Evolutionary conservation across 2,329 filamentous ascomycete species (phyloP).

Genomic region (Fusarium agapanthi): DNA sequence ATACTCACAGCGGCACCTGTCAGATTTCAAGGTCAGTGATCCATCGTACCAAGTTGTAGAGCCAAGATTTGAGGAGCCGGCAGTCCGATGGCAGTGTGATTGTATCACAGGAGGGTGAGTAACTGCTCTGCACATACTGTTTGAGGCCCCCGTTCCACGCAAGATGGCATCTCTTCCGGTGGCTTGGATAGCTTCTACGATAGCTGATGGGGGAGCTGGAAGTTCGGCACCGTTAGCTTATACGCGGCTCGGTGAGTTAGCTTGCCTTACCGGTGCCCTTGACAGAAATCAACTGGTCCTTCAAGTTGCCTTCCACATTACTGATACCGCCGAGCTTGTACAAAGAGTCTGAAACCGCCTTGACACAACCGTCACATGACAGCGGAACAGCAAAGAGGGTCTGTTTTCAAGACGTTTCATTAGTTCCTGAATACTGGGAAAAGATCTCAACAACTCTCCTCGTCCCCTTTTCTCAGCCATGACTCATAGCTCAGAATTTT

Average conservation of each 20-base stretch:
- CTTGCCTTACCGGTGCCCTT: constrained; percentile 76
- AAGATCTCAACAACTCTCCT: constrained; percentile 29
- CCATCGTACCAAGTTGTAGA: neutral
- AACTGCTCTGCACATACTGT: constrained; percentile 68
- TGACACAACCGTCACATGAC: constrained; percentile 88
- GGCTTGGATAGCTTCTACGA: constrained; percentile 86
- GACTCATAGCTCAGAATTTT: constrained; percentile 35
- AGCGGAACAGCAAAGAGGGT: constrained; percentile 95
- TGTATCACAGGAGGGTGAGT: neutral
- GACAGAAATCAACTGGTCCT: constrained; percentile 83
- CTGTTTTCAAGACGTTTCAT: constrained; percentile 59
- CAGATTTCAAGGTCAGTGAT: constrained; percentile 14
- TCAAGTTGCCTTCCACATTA: constrained; percentile 82
- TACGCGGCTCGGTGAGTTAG: neutral
- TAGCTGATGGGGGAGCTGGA: constrained; percentile 82
- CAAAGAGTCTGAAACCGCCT: constrained; percentile 82
- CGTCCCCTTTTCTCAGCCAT: constrained; percentile 38
- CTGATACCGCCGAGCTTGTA: constrained; percentile 80
- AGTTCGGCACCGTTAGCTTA: constrained; percentile 13
- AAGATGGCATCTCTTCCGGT: constrained; percentile 95
- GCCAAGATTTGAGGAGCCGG: neutral
- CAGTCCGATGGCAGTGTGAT: neutral
- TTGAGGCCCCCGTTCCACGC: constrained; percentile 83
- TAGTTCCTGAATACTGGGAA: constrained; percentile 39
- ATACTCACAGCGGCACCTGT: constrained; percentile 90